Evolutionary conservation across 768 basidiomycete species (phyloP), one percentile per base, ranked within the genome.

Genomic region (Hebeloma cylindrosporum): DNA sequence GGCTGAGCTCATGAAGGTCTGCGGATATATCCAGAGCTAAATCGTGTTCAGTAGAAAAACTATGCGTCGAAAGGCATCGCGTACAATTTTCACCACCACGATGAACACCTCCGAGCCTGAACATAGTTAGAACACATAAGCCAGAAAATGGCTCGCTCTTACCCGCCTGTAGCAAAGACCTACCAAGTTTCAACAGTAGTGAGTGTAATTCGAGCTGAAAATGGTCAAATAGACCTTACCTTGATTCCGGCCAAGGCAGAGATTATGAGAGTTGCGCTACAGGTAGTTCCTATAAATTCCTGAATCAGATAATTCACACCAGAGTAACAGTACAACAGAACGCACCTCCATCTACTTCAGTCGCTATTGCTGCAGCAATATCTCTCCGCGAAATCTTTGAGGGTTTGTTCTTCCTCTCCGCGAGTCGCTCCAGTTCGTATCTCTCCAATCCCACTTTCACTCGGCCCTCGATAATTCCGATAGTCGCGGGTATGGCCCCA

Each of bases 161-260:
- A 88, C 88, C 94, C 95, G 57, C 95, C 95, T 2, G 95, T 99
- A 13, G 88, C 81, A 65, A 94, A 93, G 7, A 92, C 77, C 88
- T 92, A 53, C n/a, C n/a, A n/a, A n/a, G n/a, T n/a, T n/a, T n/a
- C n/a, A n/a, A n/a, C n/a, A n/a, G n/a, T n/a, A n/a, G n/a, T n/a
- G n/a, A n/a, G n/a, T n/a, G n/a, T n/a, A n/a, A n/a, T n/a, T n/a
- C n/a, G n/a, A n/a, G n/a, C n/a, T n/a, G n/a, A n/a, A n/a, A n/a
- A n/a, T n/a, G n/a, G n/a, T n/a, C n/a, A n/a, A 26, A n/a, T 13
- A 43, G 39, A 9, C 34, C 26, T n/a, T 50, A 85, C 82, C 74
- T 89, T 93, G 58, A 98, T 96, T 13, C 93, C 93, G 39, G 86
- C 85, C 43, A 90, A 65, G 0, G 86, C 82, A 27, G 88, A 77